A percentile compares a stretch with the other conserved stretches of the same genome.
These are phyloP conservation scores for Coemansia sp. DNA, from an alignment of 192 early-diverging fungal species.

Conservation along the genomic window DNA sequence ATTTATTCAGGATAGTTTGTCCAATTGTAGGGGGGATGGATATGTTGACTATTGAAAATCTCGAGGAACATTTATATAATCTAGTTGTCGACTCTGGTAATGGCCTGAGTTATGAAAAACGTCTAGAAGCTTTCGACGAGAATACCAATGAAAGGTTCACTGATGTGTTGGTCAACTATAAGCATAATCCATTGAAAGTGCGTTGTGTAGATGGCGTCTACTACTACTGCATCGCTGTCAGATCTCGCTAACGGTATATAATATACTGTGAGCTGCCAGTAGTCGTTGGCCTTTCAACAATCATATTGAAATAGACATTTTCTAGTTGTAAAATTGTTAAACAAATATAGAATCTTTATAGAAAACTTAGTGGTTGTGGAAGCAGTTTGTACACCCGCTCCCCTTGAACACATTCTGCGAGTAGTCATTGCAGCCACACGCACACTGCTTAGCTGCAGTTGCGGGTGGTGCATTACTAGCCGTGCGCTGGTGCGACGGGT, in stretches of 20 bases:
- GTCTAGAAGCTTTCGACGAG: neutral
- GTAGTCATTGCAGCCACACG: conserved; percentile 77
- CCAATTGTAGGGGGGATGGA: neutral
- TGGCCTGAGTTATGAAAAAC: neutral
- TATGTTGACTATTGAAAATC: neutral
- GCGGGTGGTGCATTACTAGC: conserved; percentile 25
- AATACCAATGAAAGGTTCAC: neutral
- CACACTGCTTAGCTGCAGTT: conserved; percentile 51
- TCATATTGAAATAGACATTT: neutral
- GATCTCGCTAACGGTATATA: neutral
- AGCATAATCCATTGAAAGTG: neutral
- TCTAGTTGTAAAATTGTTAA: neutral
- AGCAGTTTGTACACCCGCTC: conserved; percentile 80
- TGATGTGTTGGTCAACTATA: neutral
- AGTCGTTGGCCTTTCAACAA: neutral
- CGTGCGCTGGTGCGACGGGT: conserved; percentile 12
- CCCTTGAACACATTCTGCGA: conserved; percentile 72
- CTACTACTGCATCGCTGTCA: neutral
- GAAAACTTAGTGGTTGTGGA: conserved; percentile 62
- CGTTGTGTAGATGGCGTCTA: neutral
- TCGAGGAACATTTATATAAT: neutral
- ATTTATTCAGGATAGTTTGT: neutral
- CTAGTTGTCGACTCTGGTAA: neutral
- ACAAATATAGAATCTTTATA: neutral
- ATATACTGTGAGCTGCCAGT: neutral